These are phyloP conservation scores for Ceratobasidium sp. DNA, from an alignment of 1,284 basidiomycete species.

Conservation along the genomic window DNA sequence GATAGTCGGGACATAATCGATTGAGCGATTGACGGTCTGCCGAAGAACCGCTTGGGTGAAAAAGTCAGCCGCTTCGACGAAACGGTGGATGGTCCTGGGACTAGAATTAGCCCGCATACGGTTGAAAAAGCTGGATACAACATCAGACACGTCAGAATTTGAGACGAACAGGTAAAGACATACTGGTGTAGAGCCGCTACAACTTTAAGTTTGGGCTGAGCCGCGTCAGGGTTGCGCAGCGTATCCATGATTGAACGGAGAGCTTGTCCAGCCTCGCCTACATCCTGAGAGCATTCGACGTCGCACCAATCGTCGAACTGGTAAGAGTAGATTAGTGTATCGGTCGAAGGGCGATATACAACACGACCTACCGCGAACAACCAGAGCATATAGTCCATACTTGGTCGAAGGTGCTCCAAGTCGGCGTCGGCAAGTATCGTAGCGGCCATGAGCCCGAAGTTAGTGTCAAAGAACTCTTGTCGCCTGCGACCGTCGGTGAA, in stretches of 20 bases:
- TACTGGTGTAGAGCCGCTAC: slow-evolving; percentile 63
- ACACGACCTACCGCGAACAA: slow-evolving; percentile 61
- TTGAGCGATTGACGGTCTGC: slow-evolving; percentile 60
- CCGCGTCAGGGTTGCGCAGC: slow-evolving; percentile 55
- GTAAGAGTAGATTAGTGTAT: neutral
- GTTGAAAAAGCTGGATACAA: slow-evolving; percentile 56
- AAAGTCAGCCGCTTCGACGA: slow-evolving; percentile 60
- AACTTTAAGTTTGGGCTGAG: slow-evolving; percentile 61
- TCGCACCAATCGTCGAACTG: slow-evolving; percentile 64
- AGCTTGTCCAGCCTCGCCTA: slow-evolving; percentile 60
- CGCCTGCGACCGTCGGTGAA: slow-evolving; percentile 32
- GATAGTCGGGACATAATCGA: slow-evolving; percentile 60
- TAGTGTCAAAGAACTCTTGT: slow-evolving; percentile 42
- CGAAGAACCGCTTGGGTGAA: slow-evolving; percentile 62
- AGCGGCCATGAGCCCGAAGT: slow-evolving; percentile 63
- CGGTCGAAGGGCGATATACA: neutral
- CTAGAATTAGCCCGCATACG: slow-evolving; percentile 61
- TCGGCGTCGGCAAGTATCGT: slow-evolving; percentile 64
- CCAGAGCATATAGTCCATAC: slow-evolving; percentile 65
- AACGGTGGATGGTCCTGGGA: slow-evolving; percentile 58
- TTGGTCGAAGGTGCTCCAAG: slow-evolving; percentile 60
- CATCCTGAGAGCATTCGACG: slow-evolving; percentile 60
- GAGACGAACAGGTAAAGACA: neutral
- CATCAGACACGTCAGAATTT: slow-evolving; percentile 47
- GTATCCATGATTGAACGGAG: slow-evolving; percentile 58